Evolutionary conservation across 2,329 filamentous ascomycete species (phyloP).

Genomic region (Colletotrichum sp.): DNA sequence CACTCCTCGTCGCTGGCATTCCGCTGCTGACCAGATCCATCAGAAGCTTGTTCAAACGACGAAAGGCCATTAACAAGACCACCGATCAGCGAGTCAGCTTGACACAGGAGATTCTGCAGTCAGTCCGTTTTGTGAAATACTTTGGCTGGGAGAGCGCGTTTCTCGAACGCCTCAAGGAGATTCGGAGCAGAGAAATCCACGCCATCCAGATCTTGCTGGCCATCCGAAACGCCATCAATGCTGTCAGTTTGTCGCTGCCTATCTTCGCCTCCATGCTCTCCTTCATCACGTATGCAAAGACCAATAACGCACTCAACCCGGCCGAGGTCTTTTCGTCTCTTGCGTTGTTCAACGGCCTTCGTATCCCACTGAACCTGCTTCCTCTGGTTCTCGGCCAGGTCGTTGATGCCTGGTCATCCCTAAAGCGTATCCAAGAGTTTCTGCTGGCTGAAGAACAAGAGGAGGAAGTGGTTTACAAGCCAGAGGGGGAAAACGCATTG

Average conservation of each 20-base stretch:
- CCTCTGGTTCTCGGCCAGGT: slow-evolving; percentile 88
- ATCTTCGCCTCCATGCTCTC: slow-evolving; percentile 95
- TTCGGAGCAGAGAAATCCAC: slow-evolving; percentile 78
- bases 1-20: slow-evolving; percentile 77
- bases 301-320: slow-evolving; percentile 71
- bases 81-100: slow-evolving; percentile 91
- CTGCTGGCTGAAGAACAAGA: slow-evolving; percentile 83
- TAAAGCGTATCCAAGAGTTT: slow-evolving; percentile 88
- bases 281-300: slow-evolving; percentile 81
- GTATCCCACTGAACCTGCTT: slow-evolving; percentile 87
- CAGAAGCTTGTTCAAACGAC: slow-evolving; percentile 74
- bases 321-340: slow-evolving; percentile 90
- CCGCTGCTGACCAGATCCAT: slow-evolving; percentile 81
- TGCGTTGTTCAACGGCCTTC: slow-evolving; percentile 89
- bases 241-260: slow-evolving; percentile 83
- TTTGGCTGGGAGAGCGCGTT: slow-evolving; percentile 96
- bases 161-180: slow-evolving; percentile 73
- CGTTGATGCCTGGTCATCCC: slow-evolving; percentile 85
- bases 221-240: slow-evolving; percentile 85
- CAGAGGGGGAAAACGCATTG: slow-evolving; percentile 70
- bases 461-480: slow-evolving; percentile 66
- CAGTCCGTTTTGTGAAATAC: slow-evolving; percentile 93
- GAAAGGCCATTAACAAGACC: slow-evolving; percentile 86
- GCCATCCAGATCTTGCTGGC: slow-evolving; percentile 85
- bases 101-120: slow-evolving; percentile 90